Base-by-base conservation (phyloP, 1,139 yeast species). In the Cylindricascospora bacillispora region DNA sequence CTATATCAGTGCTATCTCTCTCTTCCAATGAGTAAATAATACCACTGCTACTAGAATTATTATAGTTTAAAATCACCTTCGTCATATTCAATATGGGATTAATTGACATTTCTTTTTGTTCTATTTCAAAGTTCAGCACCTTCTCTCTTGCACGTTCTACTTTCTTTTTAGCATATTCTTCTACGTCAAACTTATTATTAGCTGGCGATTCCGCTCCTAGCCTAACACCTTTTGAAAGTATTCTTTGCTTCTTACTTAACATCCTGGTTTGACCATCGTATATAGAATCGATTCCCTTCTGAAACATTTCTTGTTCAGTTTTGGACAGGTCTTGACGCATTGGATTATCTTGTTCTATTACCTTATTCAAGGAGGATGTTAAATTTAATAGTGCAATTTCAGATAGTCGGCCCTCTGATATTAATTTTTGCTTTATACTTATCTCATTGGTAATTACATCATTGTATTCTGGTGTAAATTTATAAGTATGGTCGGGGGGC, bases 401-500 rank as follows among this genome's bases (percentile, higher is more conserved):
- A 2, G 92, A 89, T 35, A 75, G 59, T 35, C 82, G 60, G 17
- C 93, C 80, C 51, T 86, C 95, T 35, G 73, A 75, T 3, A 81
- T 89, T 32, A 85, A 60, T 44, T 70, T 69, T 35, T 79, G 67
- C 38, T 92, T 61, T 30, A 86, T 64, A 35, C 69, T 62, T 38
- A 78, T 70, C 43, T 86, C 82, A 48, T 82, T 92, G 0, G 76
- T 68, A n/a, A 75, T 57, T 13, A 77, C 62, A 18, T 70, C 62
- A 38, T 73, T 65, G 49, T 63, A 82, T 37, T 67, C 65, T 0
- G 93, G 78, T 0, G 95, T 80, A 31, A 72, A 67, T 53, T 72
- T 74, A 49, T 78, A 86, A 0, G 97, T 86, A 54, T 85, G 92
- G 45, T 82, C 94, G 0, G 97, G 95, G 1, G 97, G 97, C 22